Percentiles rank a stretch among this genome's conserved stretches.
Conservation (phyloP, 2,329 filamentous ascomycete species). For the Arachnomyces sp. region DNA sequence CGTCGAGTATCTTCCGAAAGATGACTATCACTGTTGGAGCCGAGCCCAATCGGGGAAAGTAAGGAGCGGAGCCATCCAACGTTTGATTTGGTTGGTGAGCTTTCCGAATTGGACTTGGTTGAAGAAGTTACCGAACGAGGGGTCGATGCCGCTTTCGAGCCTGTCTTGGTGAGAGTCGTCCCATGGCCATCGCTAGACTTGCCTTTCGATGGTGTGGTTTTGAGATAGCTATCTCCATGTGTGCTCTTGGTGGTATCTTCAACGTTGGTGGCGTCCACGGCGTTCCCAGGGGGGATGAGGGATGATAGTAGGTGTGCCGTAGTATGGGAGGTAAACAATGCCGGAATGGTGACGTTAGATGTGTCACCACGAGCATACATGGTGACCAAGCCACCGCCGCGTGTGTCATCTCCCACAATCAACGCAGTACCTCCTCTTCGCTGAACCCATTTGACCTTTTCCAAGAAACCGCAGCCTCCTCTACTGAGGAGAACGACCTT, state of each 20-base stretch:
- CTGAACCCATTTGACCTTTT: slow-evolving; percentile 97
- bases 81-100: slow-evolving; percentile 26
- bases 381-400: slow-evolving; percentile 80
- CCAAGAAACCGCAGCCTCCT: slow-evolving; percentile 89
- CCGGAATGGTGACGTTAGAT: slow-evolving; percentile 87
- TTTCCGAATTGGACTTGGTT: slow-evolving; percentile 13
- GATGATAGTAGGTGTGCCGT: slow-evolving; percentile 89
- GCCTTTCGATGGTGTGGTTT: slow-evolving; percentile 17
- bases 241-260: slow-evolving; percentile 50
- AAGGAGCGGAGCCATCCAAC: slow-evolving; percentile 40
- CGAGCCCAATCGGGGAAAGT: slow-evolving; percentile 36
- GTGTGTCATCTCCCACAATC: slow-evolving; percentile 88
- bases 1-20: slow-evolving; percentile 48
- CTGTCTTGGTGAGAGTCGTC: slow-evolving; percentile 21
- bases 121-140: slow-evolving; percentile 13
- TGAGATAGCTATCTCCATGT: slow-evolving; percentile 38
- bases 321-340: slow-evolving; percentile 88
- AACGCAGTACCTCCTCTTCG: slow-evolving; percentile 78
- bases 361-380: slow-evolving; percentile 99
- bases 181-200: slow-evolving; percentile 7
- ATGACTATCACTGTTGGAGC: slow-evolving; percentile 16
- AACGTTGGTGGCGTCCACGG: slow-evolving; percentile 52
- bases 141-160: slow-evolving; percentile 23
- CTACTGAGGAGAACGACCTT: slow-evolving; percentile 87
- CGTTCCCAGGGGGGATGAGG: slow-evolving; percentile 63